Evolutionary conservation across 2,329 filamentous ascomycete genomes (phyloP).

Genomic region (Aureobasidium pullulans): DNA sequence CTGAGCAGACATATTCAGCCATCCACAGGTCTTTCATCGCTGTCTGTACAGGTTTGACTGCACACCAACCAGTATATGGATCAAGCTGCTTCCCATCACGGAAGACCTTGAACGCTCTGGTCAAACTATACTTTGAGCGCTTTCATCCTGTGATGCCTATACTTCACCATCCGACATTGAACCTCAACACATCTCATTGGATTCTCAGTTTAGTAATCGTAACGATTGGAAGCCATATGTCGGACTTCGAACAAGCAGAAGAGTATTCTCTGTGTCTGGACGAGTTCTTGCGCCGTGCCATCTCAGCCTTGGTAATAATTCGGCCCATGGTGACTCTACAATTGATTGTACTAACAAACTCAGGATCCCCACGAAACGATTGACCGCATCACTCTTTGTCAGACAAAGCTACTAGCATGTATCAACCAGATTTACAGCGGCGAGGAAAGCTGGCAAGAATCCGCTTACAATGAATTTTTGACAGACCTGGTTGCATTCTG

Average conservation of each 20-base stretch:
- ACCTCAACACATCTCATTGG: conserved; percentile 15
- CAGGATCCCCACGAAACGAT: conserved; percentile 11
- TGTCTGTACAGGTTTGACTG: conserved; percentile 9
- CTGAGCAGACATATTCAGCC: conserved; percentile 15
- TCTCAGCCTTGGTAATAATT: neutral
- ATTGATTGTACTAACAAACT: neutral
- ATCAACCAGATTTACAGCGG: conserved; percentile 17
- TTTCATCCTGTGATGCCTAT: conserved; percentile 27
- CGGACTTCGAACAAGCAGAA: conserved; percentile 14
- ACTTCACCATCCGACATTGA: conserved; percentile 21
- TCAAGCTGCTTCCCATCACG: conserved; percentile 20
- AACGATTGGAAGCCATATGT: conserved; percentile 23
- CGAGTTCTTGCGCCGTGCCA: conserved; percentile 16
- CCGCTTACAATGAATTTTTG: conserved; percentile 10
- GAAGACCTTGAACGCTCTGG: conserved; percentile 19
- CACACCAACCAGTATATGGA: conserved; percentile 17
- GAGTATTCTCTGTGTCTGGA: conserved; percentile 14
- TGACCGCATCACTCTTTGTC: conserved; percentile 14
- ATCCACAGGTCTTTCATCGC: conserved; percentile 17
- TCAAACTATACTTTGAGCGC: conserved; percentile 23
- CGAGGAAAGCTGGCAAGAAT: conserved; percentile 15
- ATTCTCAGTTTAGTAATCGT: conserved; percentile 24
- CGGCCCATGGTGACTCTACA: neutral
- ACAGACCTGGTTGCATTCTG: conserved; percentile 14
- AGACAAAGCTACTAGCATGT: conserved; percentile 15